Percentiles rank a stretch among this genome's conserved stretches.
phyloP scores from a whole-genome alignment of 1,284 basidiomycete species.

The Cronartium quercuum region DNA sequence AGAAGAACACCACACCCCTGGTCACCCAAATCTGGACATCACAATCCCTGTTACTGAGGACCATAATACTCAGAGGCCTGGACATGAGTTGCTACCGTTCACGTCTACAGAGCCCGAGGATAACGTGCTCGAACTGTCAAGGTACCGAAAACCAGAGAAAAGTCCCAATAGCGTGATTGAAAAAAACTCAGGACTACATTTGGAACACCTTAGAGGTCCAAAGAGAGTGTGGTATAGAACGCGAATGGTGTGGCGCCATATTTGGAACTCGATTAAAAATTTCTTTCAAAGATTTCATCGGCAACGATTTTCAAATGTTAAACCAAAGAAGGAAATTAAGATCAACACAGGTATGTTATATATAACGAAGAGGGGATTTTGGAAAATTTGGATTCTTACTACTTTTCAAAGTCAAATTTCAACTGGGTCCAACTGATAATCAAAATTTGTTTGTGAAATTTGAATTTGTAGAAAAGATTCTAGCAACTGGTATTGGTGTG shows the following conservation, averaged over 20 bases:
- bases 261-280: background rate
- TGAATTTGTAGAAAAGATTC: background rate
- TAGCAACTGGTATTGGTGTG: background rate
- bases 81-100: background rate
- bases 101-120: background rate
- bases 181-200: background rate
- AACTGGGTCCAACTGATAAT: background rate
- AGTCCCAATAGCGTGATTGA: background rate
- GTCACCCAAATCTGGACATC: background rate
- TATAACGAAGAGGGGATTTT: background rate
- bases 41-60: background rate
- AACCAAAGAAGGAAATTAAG: background rate
- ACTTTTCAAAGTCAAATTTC: background rate
- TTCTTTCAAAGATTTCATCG: background rate
- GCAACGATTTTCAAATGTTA: background rate
- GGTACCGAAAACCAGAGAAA: background rate
- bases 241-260: background rate
- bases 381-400: background rate
- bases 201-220: background rate
- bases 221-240: background rate
- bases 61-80: background rate
- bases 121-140: background rate
- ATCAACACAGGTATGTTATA: background rate
- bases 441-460: background rate
- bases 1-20: too few species aligned